phyloP scores from a whole-genome alignment of 2,329 filamentous ascomycete genomes.

The Cryphonectria japonica region DNA sequence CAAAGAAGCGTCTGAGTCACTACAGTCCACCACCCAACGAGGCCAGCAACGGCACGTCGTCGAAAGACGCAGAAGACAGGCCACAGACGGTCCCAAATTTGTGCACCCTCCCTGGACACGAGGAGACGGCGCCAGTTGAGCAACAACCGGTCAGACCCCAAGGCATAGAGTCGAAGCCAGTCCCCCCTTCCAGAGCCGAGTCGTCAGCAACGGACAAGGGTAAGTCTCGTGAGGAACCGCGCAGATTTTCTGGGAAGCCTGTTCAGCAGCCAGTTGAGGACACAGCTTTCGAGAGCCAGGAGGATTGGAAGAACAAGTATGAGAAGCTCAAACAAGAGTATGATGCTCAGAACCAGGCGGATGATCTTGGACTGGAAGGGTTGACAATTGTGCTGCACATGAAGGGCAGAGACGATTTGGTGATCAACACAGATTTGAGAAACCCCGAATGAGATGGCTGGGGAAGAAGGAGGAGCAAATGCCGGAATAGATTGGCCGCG shows the following conservation, averaged over 20 bases:
- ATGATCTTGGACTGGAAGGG: constrained; percentile 50
- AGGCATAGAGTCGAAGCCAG: neutral
- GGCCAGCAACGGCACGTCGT: neutral
- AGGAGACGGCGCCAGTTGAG: neutral
- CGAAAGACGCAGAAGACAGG: neutral
- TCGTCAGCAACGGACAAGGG: constrained; percentile 12
- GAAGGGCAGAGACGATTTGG: constrained; percentile 53
- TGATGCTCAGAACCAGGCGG: constrained; percentile 29
- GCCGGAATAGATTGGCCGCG: neutral
- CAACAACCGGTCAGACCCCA: neutral
- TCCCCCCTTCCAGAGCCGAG: neutral
- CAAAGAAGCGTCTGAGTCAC: constrained; percentile 8
- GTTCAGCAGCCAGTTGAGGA: neutral
- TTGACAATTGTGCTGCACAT: constrained; percentile 57
- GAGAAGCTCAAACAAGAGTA: constrained; percentile 46
- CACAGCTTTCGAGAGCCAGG: constrained; percentile 38
- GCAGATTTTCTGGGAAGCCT: neutral
- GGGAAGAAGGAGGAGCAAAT: neutral
- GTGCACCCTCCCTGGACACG: neutral
- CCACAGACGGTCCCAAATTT: neutral
- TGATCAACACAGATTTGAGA: constrained; percentile 54
- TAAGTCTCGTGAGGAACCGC: neutral
- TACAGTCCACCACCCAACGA: constrained; percentile 5
- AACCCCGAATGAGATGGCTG: constrained; percentile 19
- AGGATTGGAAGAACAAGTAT: constrained; percentile 48